Evolutionary conservation across 768 basidiomycete genomes (phyloP).

Genomic region (Ephemerocybe angulata): DNA sequence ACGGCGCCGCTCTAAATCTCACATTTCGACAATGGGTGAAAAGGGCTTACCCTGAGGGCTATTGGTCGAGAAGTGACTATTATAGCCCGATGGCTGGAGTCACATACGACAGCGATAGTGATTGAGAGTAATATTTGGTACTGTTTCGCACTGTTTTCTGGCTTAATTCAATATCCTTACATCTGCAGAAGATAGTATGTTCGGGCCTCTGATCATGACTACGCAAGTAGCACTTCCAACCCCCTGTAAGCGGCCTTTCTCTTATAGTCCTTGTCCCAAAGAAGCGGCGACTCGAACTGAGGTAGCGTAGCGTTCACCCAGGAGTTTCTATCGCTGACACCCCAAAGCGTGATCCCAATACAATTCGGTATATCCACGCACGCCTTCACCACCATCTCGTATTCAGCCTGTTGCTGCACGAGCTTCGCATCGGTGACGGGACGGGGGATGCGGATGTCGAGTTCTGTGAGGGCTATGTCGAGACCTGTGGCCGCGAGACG

Average conservation of each 20-base stretch:
- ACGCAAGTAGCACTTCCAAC: conserved; percentile 16
- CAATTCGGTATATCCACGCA: conserved; percentile 44
- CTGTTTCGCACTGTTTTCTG: too few species aligned
- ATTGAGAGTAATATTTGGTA: too few species aligned
- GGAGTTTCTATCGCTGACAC: conserved; percentile 39
- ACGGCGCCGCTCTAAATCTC: too few species aligned
- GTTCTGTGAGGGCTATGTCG: conserved; percentile 66
- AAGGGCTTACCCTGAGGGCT: too few species aligned
- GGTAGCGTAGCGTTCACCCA: conserved; percentile 20
- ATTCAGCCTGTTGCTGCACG: conserved; percentile 57
- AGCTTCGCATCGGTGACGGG: conserved; percentile 47
- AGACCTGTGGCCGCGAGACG: conserved; percentile 57
- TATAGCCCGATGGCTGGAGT: too few species aligned
- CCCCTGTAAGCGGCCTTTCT: conserved; percentile 28
- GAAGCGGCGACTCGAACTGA: conserved; percentile 16
- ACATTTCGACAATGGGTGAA: too few species aligned
- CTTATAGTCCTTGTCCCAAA: conserved; percentile 25
- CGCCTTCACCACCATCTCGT: conserved; percentile 48
- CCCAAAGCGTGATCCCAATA: conserved; percentile 46
- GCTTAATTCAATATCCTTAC: too few species aligned
- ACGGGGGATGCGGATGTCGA: conserved; percentile 59
- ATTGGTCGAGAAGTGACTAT: too few species aligned
- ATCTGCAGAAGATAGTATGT: too few species aligned
- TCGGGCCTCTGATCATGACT: too few species aligned
- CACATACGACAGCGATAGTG: too few species aligned